These are phyloP conservation scores for Candida vaughaniae DNA, from an alignment of 805 yeast genomes.

Conservation along the genomic window DNA sequence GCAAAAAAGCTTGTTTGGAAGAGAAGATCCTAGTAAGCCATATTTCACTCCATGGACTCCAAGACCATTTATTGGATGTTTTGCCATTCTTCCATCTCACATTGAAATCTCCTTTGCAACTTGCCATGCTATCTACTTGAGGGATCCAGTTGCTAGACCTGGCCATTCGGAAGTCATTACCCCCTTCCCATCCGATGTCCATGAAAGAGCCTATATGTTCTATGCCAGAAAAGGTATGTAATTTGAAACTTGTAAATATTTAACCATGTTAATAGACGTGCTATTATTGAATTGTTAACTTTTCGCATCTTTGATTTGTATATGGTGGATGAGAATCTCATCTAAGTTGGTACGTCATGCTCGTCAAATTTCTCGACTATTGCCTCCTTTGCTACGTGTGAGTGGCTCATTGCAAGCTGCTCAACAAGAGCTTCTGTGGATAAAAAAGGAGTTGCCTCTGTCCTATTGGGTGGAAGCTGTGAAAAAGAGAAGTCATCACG, in stretches of 20 bases:
- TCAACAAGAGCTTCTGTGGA: slow-evolving; percentile 62
- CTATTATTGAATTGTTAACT: background rate
- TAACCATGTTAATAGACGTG: slow-evolving; percentile 1
- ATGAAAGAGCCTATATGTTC: slow-evolving; percentile 94
- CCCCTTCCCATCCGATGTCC: slow-evolving; percentile 78
- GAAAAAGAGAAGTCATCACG: slow-evolving; percentile 45
- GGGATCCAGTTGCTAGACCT: slow-evolving; percentile 97
- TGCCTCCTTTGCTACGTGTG: slow-evolving; percentile 35
- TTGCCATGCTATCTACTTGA: slow-evolving; percentile 93
- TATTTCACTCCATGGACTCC: slow-evolving; percentile 98
- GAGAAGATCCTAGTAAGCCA: slow-evolving; percentile 70
- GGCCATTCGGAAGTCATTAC: slow-evolving; percentile 94
- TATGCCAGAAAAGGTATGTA: slow-evolving; percentile 71
- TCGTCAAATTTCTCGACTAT: slow-evolving; percentile 19
- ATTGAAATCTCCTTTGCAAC: slow-evolving; percentile 86
- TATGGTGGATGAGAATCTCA: slow-evolving; percentile 28
- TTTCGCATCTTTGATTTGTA: background rate
- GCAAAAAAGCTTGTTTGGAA: slow-evolving; percentile 78
- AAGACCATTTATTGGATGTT: slow-evolving; percentile 88
- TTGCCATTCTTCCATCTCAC: slow-evolving; percentile 89
- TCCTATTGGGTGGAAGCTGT: slow-evolving; percentile 54
- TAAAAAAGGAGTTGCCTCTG: slow-evolving; percentile 53
- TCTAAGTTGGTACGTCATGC: slow-evolving; percentile 28
- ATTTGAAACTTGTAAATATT: slow-evolving; percentile 12
- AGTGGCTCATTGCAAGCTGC: slow-evolving; percentile 42